These are phyloP conservation scores for Beauveria medogensis DNA, from an alignment of 2,329 filamentous ascomycete genomes.

Conservation along the genomic window DNA sequence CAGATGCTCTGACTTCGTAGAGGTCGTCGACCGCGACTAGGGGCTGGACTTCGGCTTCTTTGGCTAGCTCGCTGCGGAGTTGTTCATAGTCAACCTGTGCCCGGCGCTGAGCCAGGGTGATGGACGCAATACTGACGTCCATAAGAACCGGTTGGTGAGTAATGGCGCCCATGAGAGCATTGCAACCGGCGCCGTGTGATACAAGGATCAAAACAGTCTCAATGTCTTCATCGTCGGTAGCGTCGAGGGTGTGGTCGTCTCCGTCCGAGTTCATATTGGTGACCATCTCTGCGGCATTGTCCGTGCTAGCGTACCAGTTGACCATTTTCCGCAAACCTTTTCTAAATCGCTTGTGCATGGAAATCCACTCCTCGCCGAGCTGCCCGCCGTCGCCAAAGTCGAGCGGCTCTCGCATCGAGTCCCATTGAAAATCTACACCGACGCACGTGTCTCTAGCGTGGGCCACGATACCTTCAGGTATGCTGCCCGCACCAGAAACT, in stretches of 20 bases:
- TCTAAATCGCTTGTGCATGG: constrained; percentile 88
- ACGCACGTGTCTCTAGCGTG: constrained; percentile 84
- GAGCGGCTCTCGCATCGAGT: constrained; percentile 72
- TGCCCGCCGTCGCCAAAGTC: constrained; percentile 83
- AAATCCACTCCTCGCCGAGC: constrained; percentile 89
- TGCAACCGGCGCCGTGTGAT: constrained; percentile 92
- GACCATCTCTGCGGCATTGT: constrained; percentile 43
- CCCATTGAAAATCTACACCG: constrained; percentile 90
- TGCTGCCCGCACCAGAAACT: constrained; percentile 68
- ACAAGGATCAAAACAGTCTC: constrained; percentile 81
- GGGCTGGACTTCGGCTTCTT: constrained; percentile 12
- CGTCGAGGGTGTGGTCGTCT: constrained; percentile 23
- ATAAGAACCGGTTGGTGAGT: constrained; percentile 86
- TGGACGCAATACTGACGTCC: constrained; percentile 80
- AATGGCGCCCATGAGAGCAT: constrained; percentile 85
- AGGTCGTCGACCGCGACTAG: constrained; percentile 46
- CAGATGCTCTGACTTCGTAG: constrained; percentile 69
- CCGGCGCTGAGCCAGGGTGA: constrained; percentile 77
- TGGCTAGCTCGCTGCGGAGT: constrained; percentile 22
- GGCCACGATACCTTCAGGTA: constrained; percentile 79
- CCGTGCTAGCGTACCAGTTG: constrained; percentile 65
- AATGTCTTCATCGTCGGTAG: constrained; percentile 41
- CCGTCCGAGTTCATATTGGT: constrained; percentile 27
- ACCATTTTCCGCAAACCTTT: constrained; percentile 70
- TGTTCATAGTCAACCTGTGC: constrained; percentile 31